Conservation (phyloP, 768 basidiomycete genomes). For the Lactarius trivialis region DNA sequence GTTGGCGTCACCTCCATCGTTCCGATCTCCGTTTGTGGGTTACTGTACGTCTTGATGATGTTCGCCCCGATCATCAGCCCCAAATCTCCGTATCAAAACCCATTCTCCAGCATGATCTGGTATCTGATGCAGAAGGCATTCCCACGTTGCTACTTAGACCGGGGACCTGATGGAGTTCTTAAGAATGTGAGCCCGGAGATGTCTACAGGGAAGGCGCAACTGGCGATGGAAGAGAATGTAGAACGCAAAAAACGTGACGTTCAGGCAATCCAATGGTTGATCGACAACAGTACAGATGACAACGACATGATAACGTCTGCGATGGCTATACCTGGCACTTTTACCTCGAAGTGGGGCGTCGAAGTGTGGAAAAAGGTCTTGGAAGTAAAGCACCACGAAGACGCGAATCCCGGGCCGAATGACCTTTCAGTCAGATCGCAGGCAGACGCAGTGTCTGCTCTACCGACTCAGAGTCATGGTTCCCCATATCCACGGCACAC, state of each 20-base stretch:
- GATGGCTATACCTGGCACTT: conserved; percentile 6
- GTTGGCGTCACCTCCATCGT: no score
- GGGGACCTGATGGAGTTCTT: background rate
- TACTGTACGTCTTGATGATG: background rate
- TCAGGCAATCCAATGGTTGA: background rate
- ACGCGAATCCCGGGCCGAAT: background rate
- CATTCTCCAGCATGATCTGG: background rate
- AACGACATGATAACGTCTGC: background rate
- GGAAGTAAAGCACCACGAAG: background rate
- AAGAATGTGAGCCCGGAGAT: background rate
- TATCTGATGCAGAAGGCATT: background rate
- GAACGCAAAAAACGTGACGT: background rate
- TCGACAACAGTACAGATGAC: background rate
- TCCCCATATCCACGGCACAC: background rate
- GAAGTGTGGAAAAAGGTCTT: background rate
- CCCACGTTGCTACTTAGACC: background rate
- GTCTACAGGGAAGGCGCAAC: background rate
- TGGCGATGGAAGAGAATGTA: background rate
- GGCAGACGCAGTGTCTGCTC: no score
- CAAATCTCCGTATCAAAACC: background rate
- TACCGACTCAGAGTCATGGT: background rate
- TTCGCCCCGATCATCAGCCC: background rate
- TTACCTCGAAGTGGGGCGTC: conserved; percentile 13
- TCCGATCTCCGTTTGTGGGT: no score
- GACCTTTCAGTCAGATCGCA: background rate